These are phyloP conservation scores for Metarhizium album DNA, from an alignment of 2,329 filamentous ascomycete species.

Conservation along the genomic window DNA sequence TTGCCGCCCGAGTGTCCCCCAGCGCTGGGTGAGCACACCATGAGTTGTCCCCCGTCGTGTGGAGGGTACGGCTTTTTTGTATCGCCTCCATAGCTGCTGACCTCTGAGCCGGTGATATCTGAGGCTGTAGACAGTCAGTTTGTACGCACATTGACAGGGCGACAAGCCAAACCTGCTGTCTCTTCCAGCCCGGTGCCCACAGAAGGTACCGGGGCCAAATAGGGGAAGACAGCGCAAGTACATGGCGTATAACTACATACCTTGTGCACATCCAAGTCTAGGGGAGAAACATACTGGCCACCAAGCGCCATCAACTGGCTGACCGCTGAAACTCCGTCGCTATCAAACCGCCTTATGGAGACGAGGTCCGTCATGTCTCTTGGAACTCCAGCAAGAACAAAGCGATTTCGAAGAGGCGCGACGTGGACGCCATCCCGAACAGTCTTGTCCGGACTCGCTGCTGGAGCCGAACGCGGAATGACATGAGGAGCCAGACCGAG, in stretches of 20 bases:
- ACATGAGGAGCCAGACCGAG: background rate
- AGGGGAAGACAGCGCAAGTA: no score
- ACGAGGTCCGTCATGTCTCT: background rate
- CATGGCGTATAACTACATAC: background rate
- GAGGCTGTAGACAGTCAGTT: background rate
- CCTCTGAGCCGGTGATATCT: background rate
- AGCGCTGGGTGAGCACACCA: background rate
- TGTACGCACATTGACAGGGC: background rate
- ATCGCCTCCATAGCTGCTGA: background rate
- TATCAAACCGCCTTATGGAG: background rate
- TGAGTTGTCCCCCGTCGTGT: background rate
- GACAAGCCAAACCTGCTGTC: background rate
- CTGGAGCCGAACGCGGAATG: background rate
- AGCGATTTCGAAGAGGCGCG: constrained; percentile 1
- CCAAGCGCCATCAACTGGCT: background rate
- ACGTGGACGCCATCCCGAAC: constrained; percentile 2
- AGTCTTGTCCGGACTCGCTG: background rate
- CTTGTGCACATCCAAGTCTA: background rate
- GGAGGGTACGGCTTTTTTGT: background rate
- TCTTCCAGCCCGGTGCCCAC: background rate
- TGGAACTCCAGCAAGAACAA: constrained; percentile 4
- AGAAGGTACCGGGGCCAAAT: background rate
- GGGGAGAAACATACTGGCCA: background rate
- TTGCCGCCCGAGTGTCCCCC: background rate
- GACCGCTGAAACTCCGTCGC: background rate